Conservation (phyloP, 208 protist genomes). For the Acanthamoeba royreba region DNA sequence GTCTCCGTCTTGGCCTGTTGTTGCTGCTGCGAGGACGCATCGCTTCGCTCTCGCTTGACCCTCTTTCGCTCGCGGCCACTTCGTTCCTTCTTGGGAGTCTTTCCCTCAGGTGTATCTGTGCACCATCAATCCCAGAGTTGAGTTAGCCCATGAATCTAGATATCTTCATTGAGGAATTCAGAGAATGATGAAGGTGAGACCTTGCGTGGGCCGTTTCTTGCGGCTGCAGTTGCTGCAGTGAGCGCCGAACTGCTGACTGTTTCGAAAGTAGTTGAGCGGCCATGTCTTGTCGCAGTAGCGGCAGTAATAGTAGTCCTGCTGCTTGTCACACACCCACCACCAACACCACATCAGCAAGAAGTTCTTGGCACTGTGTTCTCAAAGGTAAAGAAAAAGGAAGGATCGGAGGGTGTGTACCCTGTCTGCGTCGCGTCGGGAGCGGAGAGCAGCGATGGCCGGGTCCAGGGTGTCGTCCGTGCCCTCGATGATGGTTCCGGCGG, state of each 20-base stretch:
- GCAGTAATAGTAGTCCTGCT: slow-evolving; percentile 50
- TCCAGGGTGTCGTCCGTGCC: no score
- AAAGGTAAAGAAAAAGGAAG: not conserved
- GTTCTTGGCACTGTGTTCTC: not conserved
- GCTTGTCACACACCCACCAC: not conserved
- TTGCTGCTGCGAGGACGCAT: not conserved
- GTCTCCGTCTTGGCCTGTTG: not conserved
- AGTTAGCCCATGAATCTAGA: not conserved
- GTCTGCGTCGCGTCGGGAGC: no score
- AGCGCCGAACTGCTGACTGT: slow-evolving; percentile 72
- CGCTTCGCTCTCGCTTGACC: not conserved
- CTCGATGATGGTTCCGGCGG: no score
- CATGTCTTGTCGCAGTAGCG: slow-evolving; percentile 68
- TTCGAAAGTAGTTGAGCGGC: slow-evolving; percentile 64
- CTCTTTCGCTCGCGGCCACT: not conserved
- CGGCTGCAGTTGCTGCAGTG: slow-evolving; percentile 71
- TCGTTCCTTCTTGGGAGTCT: not conserved
- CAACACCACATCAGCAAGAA: not conserved
- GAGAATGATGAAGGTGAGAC: not conserved
- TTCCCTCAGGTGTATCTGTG: not conserved
- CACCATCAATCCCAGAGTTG: not conserved
- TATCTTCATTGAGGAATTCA: not conserved
- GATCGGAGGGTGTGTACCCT: no score
- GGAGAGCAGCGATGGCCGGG: no score
- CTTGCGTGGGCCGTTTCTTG: slow-evolving; percentile 37